phyloP scores from a whole-genome alignment of 202 grass and related monocot genomes.

The Cymbopogon flexuosus region DNA sequence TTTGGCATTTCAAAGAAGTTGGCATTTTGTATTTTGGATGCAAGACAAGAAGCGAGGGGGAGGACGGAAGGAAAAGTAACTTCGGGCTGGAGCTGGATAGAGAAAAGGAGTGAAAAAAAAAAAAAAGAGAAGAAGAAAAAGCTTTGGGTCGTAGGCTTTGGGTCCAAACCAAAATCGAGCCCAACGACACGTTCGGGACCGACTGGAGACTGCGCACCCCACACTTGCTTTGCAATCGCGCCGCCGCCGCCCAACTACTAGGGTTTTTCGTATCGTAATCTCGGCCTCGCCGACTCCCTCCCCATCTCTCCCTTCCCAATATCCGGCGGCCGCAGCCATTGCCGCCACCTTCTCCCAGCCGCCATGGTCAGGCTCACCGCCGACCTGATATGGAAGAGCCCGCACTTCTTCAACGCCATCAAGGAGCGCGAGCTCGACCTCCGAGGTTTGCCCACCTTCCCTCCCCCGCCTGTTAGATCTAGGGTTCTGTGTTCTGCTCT shows the following conservation, averaged over 20 bases:
- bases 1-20: too few relatives aligned
- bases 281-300: not conserved
- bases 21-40: too few relatives aligned
- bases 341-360: not conserved
- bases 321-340: not conserved
- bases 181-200: not conserved
- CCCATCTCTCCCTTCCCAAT: not conserved
- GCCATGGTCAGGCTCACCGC: slow-evolving; percentile 88
- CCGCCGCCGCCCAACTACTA: not conserved
- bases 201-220: too few relatives aligned
- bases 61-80: too few relatives aligned
- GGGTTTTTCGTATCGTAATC: slow-evolving; percentile 1
- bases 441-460: slow-evolving; percentile 41
- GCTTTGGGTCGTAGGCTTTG: not conserved
- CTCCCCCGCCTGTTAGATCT: slow-evolving; percentile 8
- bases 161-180: not conserved
- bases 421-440: slow-evolving; percentile 92
- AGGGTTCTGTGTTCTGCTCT: slow-evolving; percentile 26
- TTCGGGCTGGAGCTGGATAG: too few relatives aligned
- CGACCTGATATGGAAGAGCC: slow-evolving; percentile 98
- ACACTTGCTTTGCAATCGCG: not conserved
- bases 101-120: not conserved
- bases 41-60: too few relatives aligned
- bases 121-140: not conserved
- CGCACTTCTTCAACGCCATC: slow-evolving; percentile 95